Evolutionary conservation across 805 yeast species (phyloP), one percentile per base, ranked within the genome.

Genomic region (Hanseniaspora clermontiae): DNA sequence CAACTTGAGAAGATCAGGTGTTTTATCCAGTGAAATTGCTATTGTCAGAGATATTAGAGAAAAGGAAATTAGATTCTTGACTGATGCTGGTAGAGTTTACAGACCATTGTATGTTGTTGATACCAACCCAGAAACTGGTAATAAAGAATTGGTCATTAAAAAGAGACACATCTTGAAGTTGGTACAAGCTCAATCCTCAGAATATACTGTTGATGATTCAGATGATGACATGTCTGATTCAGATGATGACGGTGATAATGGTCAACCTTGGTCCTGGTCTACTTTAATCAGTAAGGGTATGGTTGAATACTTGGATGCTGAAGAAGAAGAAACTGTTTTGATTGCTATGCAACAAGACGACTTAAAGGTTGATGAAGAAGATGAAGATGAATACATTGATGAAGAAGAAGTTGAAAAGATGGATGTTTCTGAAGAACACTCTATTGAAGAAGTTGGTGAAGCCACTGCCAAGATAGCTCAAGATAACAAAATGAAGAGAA

Each of bases 311-410:
- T 85, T 93, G 58, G 99, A 93, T 72, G 98, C 97, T 11, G 98
- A 93, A 71, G 98, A 93, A 76, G 98, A 93, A 70, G 98, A 93
- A 73, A 90, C 97, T 0, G 87, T 88, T 54, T 84, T 93, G 87
- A 93, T 93, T 73, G 97, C 98, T 42, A 93, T 93, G 98, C 84
- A 95, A 17, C 96, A 96, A 2, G 99, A 93, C 70, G 99, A 93
- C 72, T 76, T 93, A 68, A 89, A 84, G 60, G 80, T 89, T 29
- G 74, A 78, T 5, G 78, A 74, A 49, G 75, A 72, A 24, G 71
- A 73, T 32, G 57, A 63, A 31, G 74, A 70, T 51, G 68, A 72
- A 62, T 38, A 38, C 17, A 32, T 43, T 38, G 45, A 46, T 36
- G 57, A 46, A n/a, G 47, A 19, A 15, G 51, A 39, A 15, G 45